Base-by-base conservation (phyloP, 2,329 filamentous ascomycete genomes). In the Hypoxylon sp. region DNA sequence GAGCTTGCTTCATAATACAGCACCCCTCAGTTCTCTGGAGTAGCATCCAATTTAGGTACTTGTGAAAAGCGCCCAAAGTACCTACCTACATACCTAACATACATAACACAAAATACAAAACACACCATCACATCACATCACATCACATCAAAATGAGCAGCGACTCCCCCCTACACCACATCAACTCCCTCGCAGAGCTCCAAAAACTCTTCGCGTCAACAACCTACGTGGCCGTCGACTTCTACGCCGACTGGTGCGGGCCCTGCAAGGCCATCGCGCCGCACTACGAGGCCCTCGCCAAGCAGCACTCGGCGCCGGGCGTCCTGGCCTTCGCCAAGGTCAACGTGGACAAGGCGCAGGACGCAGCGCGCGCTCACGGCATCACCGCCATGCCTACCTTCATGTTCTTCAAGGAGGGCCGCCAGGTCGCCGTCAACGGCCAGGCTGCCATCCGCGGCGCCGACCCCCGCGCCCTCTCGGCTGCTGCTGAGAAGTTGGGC, bases 231-330 rank as follows among this genome's bases (percentile, higher is more conserved):
- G 82, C 84, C 67, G 79, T 87, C 70, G 86, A 90, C 76, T 88
- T 89, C 80, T 85, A 82, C 79, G 87, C 87, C 65, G 80, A 84
- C 74, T 90, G 88, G 88, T 90, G 87, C 79, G 83, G 82, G 42
- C 88, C 87, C 29, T 90, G 88, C 85, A 87, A 87, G 79, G 80
- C 81, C 72, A 89, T 90, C 75, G 84, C 86, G 22, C 87, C 87
- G 68, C 73, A 85, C 65, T 89, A 84, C 82, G 75, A 73, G 65
- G 80, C 83, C 74, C 82, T 88, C 57, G 83, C 87, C 50, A 76
- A 76, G 52, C 71, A 78, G 44, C 78, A 81, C 74, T 70, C 76
- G 62, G 69, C 80, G 24, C 80, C 81, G 17, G 80, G 83, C 56
- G 78, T 80, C 47, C 82, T 85, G 53, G 82, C 83, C 70, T 90